Conservation (phyloP, 2,329 filamentous ascomycete genomes). For the Biscogniauxia sp. region DNA sequence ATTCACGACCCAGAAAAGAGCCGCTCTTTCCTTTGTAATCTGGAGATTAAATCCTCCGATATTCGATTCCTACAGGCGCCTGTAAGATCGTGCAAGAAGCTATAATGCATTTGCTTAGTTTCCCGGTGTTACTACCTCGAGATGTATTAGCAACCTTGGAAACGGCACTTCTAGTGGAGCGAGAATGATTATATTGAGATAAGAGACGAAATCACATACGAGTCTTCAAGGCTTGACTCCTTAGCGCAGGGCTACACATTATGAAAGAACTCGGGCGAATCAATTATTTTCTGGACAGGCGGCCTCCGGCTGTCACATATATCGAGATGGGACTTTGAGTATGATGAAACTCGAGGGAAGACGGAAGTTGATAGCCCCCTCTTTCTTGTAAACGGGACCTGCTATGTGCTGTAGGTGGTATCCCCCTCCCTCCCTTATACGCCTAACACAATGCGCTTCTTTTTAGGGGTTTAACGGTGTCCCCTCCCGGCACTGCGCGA, state of each 20-base stretch:
- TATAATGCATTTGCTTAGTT: not conserved
- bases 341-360: no score
- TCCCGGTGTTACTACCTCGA: not conserved
- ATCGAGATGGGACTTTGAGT: no score
- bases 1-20: not conserved
- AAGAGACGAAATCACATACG: not conserved
- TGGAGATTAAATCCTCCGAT: not conserved
- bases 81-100: not conserved
- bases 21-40: not conserved
- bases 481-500: conserved; percentile 39
- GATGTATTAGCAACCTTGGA: not conserved
- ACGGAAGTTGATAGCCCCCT: no score
- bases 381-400: not conserved
- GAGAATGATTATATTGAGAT: not conserved
- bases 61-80: not conserved
- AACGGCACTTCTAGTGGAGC: not conserved
- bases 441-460: conserved; percentile 2
- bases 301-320: no score
- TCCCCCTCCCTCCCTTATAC: conserved; percentile 4
- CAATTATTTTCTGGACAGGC: no score
- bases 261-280: no score
- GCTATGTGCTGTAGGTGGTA: conserved; percentile 1
- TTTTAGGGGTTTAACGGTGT: conserved; percentile 28
- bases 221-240: not conserved
- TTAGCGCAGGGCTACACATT: not conserved